Evolutionary conservation across 2,329 filamentous ascomycete species (phyloP), one percentile per base, ranked within the genome.

Genomic region (Pestalotiopsis sp.): DNA sequence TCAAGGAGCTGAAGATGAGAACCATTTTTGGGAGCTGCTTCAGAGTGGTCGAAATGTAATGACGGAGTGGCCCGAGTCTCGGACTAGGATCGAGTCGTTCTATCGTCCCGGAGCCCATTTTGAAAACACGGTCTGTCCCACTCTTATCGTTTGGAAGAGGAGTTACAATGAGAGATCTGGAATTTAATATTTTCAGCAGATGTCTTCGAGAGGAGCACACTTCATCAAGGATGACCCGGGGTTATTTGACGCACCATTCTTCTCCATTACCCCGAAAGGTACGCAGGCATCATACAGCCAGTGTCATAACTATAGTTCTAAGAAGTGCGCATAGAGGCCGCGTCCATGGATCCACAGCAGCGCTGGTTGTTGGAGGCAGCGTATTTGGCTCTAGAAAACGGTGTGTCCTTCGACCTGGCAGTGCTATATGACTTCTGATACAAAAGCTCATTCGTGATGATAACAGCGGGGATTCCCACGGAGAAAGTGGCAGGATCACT

Each of bases 401-500:
- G 67, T 68, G 20, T 12, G 59, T n/a, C 9, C 7, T 6, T 17
- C 5, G 17, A 4, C 41, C n/a, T n/a, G 11, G 9, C 7, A 27
- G 14, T 14, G 41, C 6, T 36, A 6, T 12, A 36, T 14, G 20
- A 14, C 9, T 17, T 3, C 40, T 61, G 9, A 61, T 13, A 6
- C 13, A 4, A 11, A 20, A 45, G 20, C 20, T 23, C 20, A 23
- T 23, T 23, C 20, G 20, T 23, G 20, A 23, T 23, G 20, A 23
- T 23, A 23, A 23, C 17, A 71, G 70, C 70, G n/a, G 70, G 70
- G 14, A 66, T 70, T 20, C 68, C 68, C 20, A 40, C 65, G n/a
- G 68, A 72, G 27, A 60, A 66, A 13, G 27, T 68, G 13, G 58
- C 25, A 31, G 70, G 70, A 13, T 57, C 69, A 12, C n/a, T 56